Percentiles rank a stretch among this genome's conserved stretches.
Conservation (phyloP, 2,329 filamentous ascomycete species). For the Cadophora luteo-olivacea region DNA sequence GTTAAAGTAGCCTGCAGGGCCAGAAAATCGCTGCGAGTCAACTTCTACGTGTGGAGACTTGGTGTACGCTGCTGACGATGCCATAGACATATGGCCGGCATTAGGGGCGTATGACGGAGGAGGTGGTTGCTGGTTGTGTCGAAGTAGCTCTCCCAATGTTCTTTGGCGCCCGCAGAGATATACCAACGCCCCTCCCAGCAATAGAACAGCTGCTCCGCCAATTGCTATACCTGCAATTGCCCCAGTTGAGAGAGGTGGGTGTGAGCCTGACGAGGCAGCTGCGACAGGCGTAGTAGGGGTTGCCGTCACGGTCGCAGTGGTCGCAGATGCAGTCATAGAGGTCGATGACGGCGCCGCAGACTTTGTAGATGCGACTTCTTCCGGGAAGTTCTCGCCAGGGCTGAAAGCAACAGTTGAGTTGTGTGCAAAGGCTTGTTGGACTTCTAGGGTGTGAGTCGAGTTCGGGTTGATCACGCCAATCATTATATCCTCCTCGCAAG, state of each 20-base stretch:
- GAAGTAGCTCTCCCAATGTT: conserved; percentile 35
- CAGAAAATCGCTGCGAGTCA: conserved; percentile 17
- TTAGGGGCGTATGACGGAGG: conserved; percentile 23
- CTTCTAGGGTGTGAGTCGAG: conserved; percentile 34
- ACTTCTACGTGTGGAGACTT: conserved; percentile 23
- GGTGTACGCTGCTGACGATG: conserved; percentile 25
- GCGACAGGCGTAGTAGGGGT: conserved; percentile 5
- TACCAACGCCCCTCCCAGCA: conserved; percentile 32
- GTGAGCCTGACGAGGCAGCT: conserved; percentile 10
- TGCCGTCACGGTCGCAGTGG: conserved; percentile 9
- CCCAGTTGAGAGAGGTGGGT: conserved; percentile 34
- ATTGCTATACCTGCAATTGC: conserved; percentile 40
- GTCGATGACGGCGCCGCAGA: conserved; percentile 27
- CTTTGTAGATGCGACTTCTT: conserved; percentile 27
- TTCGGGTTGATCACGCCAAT: conserved; percentile 75
- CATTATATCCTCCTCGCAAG: conserved; percentile 71
- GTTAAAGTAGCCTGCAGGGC: conserved; percentile 14
- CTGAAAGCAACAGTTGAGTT: conserved; percentile 34
- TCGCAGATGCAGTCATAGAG: conserved; percentile 20
- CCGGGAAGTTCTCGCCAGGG: conserved; percentile 37
- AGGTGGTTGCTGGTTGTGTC: conserved; percentile 22
- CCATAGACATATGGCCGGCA: conserved; percentile 24
- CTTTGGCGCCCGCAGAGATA: conserved; percentile 40
- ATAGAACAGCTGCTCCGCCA: conserved; percentile 32
- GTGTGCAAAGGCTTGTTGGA: conserved; percentile 33